phyloP scores from a whole-genome alignment of 2,329 filamentous ascomycete genomes.

The Exophiala xenobiotica region DNA sequence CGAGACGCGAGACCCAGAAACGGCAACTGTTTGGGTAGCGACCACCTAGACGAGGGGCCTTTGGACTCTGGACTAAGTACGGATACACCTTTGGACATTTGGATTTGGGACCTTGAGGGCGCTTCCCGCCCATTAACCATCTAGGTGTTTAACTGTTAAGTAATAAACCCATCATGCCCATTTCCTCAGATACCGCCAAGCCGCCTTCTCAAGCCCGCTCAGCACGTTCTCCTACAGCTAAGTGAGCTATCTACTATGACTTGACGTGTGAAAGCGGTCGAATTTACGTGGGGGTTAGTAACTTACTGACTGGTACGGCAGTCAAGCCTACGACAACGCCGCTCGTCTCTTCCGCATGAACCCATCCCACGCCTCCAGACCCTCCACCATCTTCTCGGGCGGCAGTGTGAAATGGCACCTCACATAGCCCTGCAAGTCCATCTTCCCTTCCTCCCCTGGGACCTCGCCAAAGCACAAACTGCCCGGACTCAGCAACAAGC shows the following conservation, averaged over 20 bases:
- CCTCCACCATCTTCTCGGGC: conserved; percentile 15
- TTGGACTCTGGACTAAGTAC: too few species aligned
- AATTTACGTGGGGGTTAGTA: neutral
- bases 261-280: neutral
- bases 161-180: too few species aligned
- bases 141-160: too few species aligned
- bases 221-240: neutral
- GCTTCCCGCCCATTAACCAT: too few species aligned
- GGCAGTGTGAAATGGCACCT: conserved; percentile 23
- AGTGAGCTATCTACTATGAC: too few species aligned
- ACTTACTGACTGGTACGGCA: neutral
- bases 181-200: too few species aligned
- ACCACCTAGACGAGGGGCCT: neutral
- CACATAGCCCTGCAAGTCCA: conserved; percentile 25
- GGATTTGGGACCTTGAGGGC: too few species aligned
- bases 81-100: too few species aligned
- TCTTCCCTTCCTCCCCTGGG: conserved; percentile 1
- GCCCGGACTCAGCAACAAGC: conserved; percentile 73
- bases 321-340: neutral
- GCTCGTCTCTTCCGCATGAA: conserved; percentile 15
- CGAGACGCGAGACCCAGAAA: neutral
- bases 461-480: conserved; percentile 66
- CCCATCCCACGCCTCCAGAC: conserved; percentile 12
- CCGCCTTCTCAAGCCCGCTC: neutral
- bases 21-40: neutral